phyloP scores from a whole-genome alignment of 495 filamentous ascomycete species.

The Cladorrhinum samala region DNA sequence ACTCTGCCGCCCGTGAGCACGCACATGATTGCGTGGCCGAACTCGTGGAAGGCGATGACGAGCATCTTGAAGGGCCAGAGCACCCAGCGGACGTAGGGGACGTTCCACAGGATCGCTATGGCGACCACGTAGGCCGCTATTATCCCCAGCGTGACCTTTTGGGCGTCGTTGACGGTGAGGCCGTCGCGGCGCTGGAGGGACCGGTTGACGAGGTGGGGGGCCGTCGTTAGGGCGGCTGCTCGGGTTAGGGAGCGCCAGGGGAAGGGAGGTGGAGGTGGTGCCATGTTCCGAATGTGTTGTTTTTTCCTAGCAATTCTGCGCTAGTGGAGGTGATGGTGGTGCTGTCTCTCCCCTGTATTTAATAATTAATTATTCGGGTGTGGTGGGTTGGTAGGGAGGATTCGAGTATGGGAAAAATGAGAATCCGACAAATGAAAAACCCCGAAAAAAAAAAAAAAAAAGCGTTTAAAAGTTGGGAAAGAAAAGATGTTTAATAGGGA shows the following conservation, averaged over 20 bases:
- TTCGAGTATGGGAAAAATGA: neutral
- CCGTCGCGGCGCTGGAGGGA: constrained; percentile 38
- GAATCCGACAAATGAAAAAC: neutral
- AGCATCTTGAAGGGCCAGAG: constrained; percentile 92
- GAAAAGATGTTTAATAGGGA: neutral
- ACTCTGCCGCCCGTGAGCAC: constrained; percentile 67
- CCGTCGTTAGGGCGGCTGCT: neutral
- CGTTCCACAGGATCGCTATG: constrained; percentile 72
- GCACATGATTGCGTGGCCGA: constrained; percentile 68
- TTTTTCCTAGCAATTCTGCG: neutral
- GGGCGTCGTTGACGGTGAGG: constrained; percentile 61
- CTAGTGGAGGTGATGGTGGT: neutral
- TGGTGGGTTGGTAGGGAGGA: neutral
- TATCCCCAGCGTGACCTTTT: constrained; percentile 63
- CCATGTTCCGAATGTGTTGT: neutral
- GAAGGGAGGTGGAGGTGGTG: neutral
- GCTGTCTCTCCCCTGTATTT: neutral
- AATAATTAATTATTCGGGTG: neutral
- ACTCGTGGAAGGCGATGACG: constrained; percentile 81
- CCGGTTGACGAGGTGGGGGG: constrained; percentile 3
- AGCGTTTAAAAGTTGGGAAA: neutral
- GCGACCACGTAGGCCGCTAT: constrained; percentile 61
- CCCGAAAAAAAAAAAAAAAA: neutral
- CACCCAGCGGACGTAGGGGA: constrained; percentile 65
- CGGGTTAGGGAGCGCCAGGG: neutral